phyloP scores from a whole-genome alignment of 441 rosid species.

The Rhodomyrtus psidioides region DNA sequence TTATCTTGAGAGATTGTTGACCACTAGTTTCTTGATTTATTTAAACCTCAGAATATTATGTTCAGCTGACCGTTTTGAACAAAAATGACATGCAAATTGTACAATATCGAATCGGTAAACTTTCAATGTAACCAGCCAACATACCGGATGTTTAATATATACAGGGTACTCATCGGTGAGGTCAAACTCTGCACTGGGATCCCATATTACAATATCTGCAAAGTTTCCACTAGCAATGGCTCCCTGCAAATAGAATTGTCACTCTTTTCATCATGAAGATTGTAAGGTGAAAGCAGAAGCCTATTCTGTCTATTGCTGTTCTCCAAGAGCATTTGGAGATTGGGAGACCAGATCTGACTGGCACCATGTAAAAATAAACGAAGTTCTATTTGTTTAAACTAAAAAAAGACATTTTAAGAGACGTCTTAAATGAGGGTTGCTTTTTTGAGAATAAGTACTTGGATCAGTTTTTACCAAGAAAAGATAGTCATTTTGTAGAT shows the following conservation, averaged over 20 bases:
- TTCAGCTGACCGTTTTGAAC: neutral
- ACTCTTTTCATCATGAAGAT: neutral
- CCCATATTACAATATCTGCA: conserved; percentile 85
- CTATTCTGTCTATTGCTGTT: neutral
- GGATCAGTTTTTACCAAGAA: neutral
- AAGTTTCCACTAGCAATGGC: conserved; percentile 59
- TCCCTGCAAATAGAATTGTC: conserved; percentile 39
- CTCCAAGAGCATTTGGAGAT: neutral
- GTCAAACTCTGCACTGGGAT: conserved; percentile 62
- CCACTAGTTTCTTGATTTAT: neutral
- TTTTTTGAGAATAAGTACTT: neutral
- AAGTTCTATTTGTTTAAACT: neutral
- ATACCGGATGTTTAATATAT: conserved; percentile 70
- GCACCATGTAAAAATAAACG: neutral
- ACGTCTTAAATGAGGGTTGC: neutral
- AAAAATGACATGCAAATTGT: neutral
- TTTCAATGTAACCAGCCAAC: neutral
- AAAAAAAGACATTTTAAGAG: neutral
- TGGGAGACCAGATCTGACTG: neutral
- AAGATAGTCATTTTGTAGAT: neutral
- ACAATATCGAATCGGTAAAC: neutral
- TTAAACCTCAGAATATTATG: neutral
- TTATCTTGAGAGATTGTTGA: neutral
- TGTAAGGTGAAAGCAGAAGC: neutral
- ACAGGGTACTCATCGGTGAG: conserved; percentile 54